Base-by-base conservation (phyloP, 2,329 filamentous ascomycete species). In the Pseudogymnoascus sp. region DNA sequence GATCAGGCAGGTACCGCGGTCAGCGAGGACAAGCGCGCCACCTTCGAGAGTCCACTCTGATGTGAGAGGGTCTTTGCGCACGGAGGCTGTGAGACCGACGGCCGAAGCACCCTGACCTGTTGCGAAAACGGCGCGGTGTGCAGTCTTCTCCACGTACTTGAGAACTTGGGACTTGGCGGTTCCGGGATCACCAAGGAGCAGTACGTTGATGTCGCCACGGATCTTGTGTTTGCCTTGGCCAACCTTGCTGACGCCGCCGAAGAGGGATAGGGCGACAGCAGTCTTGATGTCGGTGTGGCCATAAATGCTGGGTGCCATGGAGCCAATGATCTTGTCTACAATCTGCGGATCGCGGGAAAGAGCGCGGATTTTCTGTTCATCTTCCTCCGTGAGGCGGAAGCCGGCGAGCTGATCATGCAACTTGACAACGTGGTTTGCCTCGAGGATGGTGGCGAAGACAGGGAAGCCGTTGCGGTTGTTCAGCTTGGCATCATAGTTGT, bases 391-490 rank as follows among this genome's bases (percentile, higher is more conserved):
- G 72, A 99, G 81, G 65, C 92, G 86, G 82, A 99, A 99, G 63
- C 94, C 94, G 71, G 94, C 94, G 65, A 99, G 87, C 77, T 99
- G 92, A 74, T 99, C 94, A 73, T 99, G 94, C 0, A 93, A 88
- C 76, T 99, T 99, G 76, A 97, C 88, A 4, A 97, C 86, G 69
- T 99, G 92, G 76, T 99, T 99, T 25, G 95, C 95, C 76, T 99
- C 94, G 4, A 99, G 83, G 64, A 99, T 94, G 0, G 94, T 99
- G 4, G 94, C 93, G 75, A 99, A 99, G 37, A 99, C 94, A 0
- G 94, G 94, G 77, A 99, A 97, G 4, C 94, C 94, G 73, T 97
- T 99, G 72, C 94, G 93, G 79, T 97, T 97, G 78, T 99, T 99
- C 62, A 99, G 83, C 70, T 96, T 91, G 3, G 94, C 92, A 74